Percentiles rank a stretch among this genome's conserved stretches.
These are phyloP conservation scores for Cladosporium sp. DNA, from an alignment of 2,329 filamentous ascomycete genomes.

Conservation along the genomic window DNA sequence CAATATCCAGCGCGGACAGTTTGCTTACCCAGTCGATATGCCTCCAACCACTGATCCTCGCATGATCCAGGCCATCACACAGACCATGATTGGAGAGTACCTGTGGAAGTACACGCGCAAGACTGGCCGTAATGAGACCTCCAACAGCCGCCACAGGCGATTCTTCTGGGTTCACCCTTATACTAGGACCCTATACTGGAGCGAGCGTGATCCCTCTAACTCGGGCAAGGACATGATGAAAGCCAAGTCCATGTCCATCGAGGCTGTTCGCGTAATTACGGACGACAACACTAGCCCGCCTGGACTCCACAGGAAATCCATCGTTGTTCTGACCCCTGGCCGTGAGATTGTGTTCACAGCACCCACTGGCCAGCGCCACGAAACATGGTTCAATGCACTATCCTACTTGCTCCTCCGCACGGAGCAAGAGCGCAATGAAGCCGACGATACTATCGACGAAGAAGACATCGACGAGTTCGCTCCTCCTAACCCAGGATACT, in stretches of 20 bases:
- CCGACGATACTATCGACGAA: constrained; percentile 58
- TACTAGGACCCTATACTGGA: constrained; percentile 95
- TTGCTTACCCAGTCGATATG: constrained; percentile 61
- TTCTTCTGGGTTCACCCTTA: constrained; percentile 99
- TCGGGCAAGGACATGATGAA: constrained; percentile 75
- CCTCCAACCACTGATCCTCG: constrained; percentile 78
- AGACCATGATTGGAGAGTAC: constrained; percentile 99
- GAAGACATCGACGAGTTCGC: constrained; percentile 78
- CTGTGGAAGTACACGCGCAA: constrained; percentile 99
- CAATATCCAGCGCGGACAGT: constrained; percentile 63
- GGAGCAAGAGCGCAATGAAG: constrained; percentile 46
- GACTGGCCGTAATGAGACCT: constrained; percentile 83
- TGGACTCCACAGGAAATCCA: constrained; percentile 88
- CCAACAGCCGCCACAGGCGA: constrained; percentile 82
- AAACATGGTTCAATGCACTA: constrained; percentile 97
- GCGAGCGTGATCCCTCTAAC: constrained; percentile 78
- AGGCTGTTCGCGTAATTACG: constrained; percentile 85
- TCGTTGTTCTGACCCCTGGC: constrained; percentile 86
- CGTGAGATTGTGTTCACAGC: constrained; percentile 92
- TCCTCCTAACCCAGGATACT: constrained; percentile 48
- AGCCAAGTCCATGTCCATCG: constrained; percentile 89
- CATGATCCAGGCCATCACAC: constrained; percentile 98
- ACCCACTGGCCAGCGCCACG: constrained; percentile 87
- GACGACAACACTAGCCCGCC: constrained; percentile 96
- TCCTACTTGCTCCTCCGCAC: constrained; percentile 87